phyloP scores from a whole-genome alignment of 768 basidiomycete species.

The Filobasidium floriforme region DNA sequence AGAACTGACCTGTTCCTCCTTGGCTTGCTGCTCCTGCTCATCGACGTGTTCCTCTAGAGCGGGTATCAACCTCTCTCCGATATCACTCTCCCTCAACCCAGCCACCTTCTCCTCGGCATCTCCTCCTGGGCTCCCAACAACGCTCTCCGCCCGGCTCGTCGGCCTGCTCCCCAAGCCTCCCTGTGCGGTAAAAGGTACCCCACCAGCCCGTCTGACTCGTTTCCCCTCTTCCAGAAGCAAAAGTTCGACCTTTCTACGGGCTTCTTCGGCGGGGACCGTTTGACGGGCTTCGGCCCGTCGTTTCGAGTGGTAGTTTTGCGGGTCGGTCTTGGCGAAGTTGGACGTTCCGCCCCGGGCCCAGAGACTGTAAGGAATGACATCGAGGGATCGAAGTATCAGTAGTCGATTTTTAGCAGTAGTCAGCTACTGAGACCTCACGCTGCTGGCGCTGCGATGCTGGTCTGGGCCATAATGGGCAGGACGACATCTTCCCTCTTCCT shows the following conservation, averaged over 20 bases:
- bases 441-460: background rate
- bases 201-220: background rate
- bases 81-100: slow-evolving; percentile 8
- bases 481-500: background rate
- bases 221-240: background rate
- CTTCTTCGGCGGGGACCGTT: background rate
- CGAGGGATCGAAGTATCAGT: background rate
- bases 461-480: slow-evolving; percentile 1
- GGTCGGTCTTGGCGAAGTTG: slow-evolving; percentile 9
- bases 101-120: background rate
- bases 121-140: background rate
- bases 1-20: background rate
- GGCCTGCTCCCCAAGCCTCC: background rate
- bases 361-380: background rate
- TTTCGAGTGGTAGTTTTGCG: slow-evolving; percentile 7
- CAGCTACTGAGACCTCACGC: background rate
- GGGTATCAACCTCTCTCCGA: slow-evolving; percentile 2
- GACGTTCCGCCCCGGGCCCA: slow-evolving; percentile 2
- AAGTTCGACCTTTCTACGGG: background rate
- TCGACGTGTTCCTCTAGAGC: background rate
- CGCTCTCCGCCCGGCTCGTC: background rate
- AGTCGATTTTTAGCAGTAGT: too few species aligned
- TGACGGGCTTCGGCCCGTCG: slow-evolving; percentile 1
- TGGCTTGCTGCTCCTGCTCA: background rate
- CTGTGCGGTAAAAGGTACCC: background rate